A percentile compares a stretch with the other conserved stretches of the same genome.
These are phyloP conservation scores for Emiliania huxleyi DNA, from an alignment of 78 protist genomes.

Conservation along the genomic window DNA sequence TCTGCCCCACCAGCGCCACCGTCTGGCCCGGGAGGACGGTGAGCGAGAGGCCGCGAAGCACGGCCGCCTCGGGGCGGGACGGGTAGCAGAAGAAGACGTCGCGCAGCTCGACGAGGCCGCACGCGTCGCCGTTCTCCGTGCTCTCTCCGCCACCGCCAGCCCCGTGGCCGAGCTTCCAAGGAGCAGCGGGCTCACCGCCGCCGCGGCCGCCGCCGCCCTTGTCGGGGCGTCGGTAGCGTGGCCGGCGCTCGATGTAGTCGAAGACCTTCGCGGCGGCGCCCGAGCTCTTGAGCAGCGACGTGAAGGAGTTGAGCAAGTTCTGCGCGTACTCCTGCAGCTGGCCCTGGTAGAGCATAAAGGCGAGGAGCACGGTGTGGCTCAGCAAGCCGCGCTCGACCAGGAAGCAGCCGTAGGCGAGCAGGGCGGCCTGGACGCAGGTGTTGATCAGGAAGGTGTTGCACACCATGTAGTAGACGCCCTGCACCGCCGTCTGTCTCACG, in stretches of 20 bases:
- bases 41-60: not conserved
- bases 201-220: no score
- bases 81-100: no score
- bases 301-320: conserved; percentile 42
- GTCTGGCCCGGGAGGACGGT: not conserved
- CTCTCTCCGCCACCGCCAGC: no score
- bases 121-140: no score
- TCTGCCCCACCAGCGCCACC: conserved; percentile 6
- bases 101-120: no score
- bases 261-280: conserved; percentile 35
- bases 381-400: not conserved
- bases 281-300: conserved; percentile 29
- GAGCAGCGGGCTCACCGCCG: no score
- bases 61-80: no score
- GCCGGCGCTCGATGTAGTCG: no score
- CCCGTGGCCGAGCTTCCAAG: no score
- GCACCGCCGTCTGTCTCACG: not conserved
- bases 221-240: no score
- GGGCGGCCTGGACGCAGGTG: conserved; percentile 33
- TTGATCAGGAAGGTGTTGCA: conserved; percentile 28
- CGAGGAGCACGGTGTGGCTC: not conserved
- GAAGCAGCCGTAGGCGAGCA: conserved; percentile 19
- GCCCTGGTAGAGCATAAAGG: conserved; percentile 32
- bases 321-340: conserved; percentile 26
- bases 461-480: conserved; percentile 36